These are phyloP conservation scores for Cicer pinnatifidum DNA, from an alignment of 306 rosid species.

Conservation along the genomic window DNA sequence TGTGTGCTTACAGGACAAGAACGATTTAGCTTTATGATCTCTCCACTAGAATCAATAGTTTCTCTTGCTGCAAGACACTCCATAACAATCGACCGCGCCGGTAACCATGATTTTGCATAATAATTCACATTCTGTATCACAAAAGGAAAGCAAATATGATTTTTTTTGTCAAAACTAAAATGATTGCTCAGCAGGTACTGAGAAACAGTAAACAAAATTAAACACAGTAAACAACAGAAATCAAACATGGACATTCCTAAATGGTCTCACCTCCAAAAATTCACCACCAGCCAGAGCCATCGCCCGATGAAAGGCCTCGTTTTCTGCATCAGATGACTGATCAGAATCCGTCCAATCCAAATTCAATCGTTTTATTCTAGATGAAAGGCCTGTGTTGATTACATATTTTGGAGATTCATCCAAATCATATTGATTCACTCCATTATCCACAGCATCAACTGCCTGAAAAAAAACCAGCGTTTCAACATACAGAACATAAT, in stretches of 20 bases:
- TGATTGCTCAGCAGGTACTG: not conserved
- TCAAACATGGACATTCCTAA: not conserved
- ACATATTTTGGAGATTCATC: slow-evolving; percentile 56
- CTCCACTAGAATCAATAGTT: slow-evolving; percentile 57
- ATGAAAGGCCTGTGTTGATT: slow-evolving; percentile 49
- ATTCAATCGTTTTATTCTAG: slow-evolving; percentile 58
- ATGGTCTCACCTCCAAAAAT: slow-evolving; percentile 53
- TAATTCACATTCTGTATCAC: slow-evolving; percentile 54
- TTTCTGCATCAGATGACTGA: slow-evolving; percentile 55
- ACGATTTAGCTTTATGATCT: slow-evolving; percentile 53
- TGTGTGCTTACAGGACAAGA: slow-evolving; percentile 62
- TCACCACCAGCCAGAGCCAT: slow-evolving; percentile 62
- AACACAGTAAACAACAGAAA: not conserved
- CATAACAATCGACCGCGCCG: slow-evolving; percentile 56
- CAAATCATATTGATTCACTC: slow-evolving; percentile 58
- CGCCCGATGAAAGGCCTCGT: slow-evolving; percentile 60
- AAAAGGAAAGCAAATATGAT: not conserved
- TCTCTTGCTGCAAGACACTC: slow-evolving; percentile 60
- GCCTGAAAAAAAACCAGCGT: slow-evolving; percentile 43
- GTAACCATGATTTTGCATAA: slow-evolving; percentile 61
- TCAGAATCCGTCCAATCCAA: slow-evolving; percentile 55
- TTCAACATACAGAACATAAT: not conserved
- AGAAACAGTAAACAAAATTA: not conserved
- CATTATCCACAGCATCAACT: slow-evolving; percentile 64
- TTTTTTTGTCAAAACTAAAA: not conserved